Conservation (phyloP, 257 asterid species). For the Gentiana macrophylla region DNA sequence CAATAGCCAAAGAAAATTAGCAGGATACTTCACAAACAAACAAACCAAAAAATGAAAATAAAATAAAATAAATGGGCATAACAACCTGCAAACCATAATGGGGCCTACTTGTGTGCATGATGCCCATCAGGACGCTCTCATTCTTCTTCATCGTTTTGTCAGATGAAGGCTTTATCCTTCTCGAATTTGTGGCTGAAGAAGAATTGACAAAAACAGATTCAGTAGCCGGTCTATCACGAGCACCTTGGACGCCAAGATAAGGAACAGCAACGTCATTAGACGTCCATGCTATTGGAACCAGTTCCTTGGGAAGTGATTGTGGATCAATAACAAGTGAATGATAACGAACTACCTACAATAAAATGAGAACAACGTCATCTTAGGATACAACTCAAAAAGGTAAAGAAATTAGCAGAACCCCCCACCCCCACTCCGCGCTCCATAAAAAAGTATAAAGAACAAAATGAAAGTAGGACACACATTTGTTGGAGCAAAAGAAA, state of each 20-base stretch:
- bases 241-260: conserved; percentile 35
- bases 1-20: too few relatives aligned
- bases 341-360: conserved; percentile 76
- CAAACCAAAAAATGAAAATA: too few relatives aligned
- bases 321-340: conserved; percentile 93
- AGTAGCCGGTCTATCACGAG: conserved; percentile 27
- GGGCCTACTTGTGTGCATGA: conserved; percentile 86
- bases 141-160: conserved; percentile 24
- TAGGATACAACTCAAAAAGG: background rate
- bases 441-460: too few relatives aligned
- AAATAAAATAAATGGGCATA: conserved; percentile 3
- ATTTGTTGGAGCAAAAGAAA: background rate
- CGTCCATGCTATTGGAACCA: conserved; percentile 96
- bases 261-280: conserved; percentile 50
- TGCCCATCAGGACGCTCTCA: conserved; percentile 74
- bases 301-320: conserved; percentile 71
- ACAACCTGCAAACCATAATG: conserved; percentile 93
- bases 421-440: too few relatives aligned
- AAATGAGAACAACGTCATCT: conserved; percentile 1
- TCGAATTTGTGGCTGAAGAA: conserved; percentile 16
- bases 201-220: conserved; percentile 19
- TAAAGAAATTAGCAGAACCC: too few relatives aligned
- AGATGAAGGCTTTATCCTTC: conserved; percentile 21
- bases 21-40: too few relatives aligned
- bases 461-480: too few relatives aligned